phyloP scores from a whole-genome alignment of 148 eudicot species.

The Rhododendron molle region DNA sequence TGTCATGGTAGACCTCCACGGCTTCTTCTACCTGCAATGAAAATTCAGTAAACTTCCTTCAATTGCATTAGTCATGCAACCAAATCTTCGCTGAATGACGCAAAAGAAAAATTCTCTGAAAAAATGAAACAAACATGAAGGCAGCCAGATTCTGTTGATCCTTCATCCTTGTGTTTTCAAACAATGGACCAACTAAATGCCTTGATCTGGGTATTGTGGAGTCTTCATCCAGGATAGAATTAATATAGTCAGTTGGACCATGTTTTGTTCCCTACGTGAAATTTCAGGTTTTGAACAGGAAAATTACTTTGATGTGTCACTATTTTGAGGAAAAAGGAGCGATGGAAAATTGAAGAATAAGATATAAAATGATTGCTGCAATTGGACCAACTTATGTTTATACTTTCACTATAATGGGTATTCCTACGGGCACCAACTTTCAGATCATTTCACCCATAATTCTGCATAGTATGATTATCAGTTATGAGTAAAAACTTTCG shows the following conservation, averaged over 20 bases:
- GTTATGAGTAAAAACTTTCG: neutral
- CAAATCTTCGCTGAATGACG: neutral
- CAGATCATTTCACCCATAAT: neutral
- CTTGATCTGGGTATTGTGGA: neutral
- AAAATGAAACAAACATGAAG: neutral
- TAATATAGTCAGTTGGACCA: too few relatives aligned
- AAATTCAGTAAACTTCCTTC: neutral
- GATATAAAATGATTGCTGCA: too few relatives aligned
- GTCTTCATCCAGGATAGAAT: neutral
- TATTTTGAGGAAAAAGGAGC: too few relatives aligned
- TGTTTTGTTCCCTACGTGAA: too few relatives aligned
- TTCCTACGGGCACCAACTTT: too few relatives aligned
- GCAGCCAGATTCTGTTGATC: neutral
- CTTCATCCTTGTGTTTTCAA: neutral
- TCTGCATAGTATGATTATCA: neutral
- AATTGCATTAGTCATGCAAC: neutral
- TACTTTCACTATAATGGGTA: too few relatives aligned
- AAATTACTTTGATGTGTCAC: too few relatives aligned
- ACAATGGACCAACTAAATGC: neutral
- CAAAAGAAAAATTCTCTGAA: neutral
- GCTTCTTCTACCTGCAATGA: conserved; percentile 55
- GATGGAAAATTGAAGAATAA: too few relatives aligned
- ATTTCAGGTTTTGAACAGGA: too few relatives aligned
- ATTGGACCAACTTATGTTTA: too few relatives aligned
- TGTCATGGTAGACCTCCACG: conserved; percentile 62